Conservation (phyloP, 768 basidiomycete species). For the Rubroboletus pulcherrimus region DNA sequence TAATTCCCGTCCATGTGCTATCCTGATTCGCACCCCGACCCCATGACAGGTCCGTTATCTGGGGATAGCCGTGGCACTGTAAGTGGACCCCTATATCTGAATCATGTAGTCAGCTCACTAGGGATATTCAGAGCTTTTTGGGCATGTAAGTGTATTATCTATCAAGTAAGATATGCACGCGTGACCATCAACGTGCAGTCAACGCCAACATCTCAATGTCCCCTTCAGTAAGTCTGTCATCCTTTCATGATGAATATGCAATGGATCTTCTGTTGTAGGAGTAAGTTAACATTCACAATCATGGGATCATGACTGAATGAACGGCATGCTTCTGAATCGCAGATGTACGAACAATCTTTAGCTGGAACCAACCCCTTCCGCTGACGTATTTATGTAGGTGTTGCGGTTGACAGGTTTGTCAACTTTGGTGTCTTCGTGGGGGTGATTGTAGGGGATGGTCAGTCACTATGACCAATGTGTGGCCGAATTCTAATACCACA, state of each 20-base stretch:
- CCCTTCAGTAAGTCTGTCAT: conserved; percentile 4
- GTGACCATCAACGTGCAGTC: conserved; percentile 5
- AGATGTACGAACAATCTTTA: conserved; percentile 5
- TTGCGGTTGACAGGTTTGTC: conserved; percentile 7
- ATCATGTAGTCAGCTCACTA: not conserved
- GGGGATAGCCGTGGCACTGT: conserved; percentile 17
- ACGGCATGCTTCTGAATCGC: not conserved
- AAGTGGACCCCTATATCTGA: not conserved
- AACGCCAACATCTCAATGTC: conserved; percentile 18
- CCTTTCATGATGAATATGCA: not conserved
- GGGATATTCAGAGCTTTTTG: conserved; percentile 5
- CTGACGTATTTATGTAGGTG: not conserved
- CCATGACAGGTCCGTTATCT: conserved; percentile 14
- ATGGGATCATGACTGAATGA: not conserved
- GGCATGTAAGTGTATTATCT: conserved; percentile 8
- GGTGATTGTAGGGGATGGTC: conserved; percentile 11
- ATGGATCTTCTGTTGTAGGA: not conserved
- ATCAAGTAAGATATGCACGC: not conserved
- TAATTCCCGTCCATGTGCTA: not conserved
- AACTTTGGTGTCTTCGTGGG: conserved; percentile 14
- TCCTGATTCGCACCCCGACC: not conserved
- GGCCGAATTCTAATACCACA: not conserved
- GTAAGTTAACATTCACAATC: conserved; percentile 1
- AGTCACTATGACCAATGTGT: not conserved
- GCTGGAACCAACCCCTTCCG: not conserved